Evolutionary conservation across 441 rosid species (phyloP), one percentile per base, ranked within the genome.

Genomic region (Bruguiera hainesii): DNA sequence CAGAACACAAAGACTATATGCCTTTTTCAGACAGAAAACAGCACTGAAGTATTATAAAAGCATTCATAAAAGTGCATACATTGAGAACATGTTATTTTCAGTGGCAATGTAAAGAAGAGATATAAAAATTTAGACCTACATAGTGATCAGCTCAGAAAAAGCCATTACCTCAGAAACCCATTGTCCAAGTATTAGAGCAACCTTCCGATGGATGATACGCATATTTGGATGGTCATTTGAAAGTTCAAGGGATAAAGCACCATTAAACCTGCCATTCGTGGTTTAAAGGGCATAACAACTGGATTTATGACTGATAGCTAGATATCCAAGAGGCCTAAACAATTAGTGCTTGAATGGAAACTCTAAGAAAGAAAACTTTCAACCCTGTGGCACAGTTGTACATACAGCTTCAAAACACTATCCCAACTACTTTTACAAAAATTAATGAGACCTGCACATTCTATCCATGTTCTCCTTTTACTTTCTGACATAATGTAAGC

Each of bases 81-180:
- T 26, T 26, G 19, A 53, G 29, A 50, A 52, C n/a, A 31, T 39
- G 46, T 39, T 39, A 39, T 10, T 39, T 39, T 39, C 46, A 11
- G 46, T 39, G 46, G 15, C 11, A 10, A 39, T 2, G 3, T 0
- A 39, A 39, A 39, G 46, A 39, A 18, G 1, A 5, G 64, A 5
- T 8, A 66, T 18, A 55, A 21, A 42, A 11, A 21, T 25, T 20
- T 57, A 55, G 55, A 61, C 50, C 6, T 49, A 23, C 31, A 31
- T 26, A 65, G 23, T 29, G 60, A 25, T 49, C 31, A 60, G 48
- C 62, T 70, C 23, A 70, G 49, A 39, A 77, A 66, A 46, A 57
- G 23, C 19, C 11, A 50, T 61, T 87, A 96, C 99, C 98, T 96
- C 99, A 49, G 98, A 96, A 76, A 96, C 98, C 98, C 98, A 96